A percentile compares a stretch with the other conserved stretches of the same genome.
Evolutionary conservation across 192 early-diverging fungal species (phyloP).

Genomic region (Rhizophlyctis rosea): DNA sequence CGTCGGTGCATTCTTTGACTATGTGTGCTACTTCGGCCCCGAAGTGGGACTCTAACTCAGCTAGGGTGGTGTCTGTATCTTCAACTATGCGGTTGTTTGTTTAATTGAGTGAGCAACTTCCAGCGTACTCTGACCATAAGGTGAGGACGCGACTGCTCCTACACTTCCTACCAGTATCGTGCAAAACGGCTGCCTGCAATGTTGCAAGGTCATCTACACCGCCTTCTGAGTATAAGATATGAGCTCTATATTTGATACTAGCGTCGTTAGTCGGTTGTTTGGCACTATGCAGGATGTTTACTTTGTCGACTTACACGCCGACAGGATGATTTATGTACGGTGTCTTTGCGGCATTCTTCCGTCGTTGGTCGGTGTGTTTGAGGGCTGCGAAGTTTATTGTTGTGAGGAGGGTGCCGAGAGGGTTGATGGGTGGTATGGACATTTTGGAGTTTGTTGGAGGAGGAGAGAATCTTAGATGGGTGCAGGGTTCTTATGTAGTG

Average conservation of each 20-base stretch:
- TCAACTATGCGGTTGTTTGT: too few relatives aligned
- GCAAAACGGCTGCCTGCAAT: conserved; percentile 57
- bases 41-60: conserved; percentile 52
- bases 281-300: too few relatives aligned
- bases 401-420: conserved; percentile 23
- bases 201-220: conserved; percentile 43
- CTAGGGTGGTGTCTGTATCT: conserved; percentile 60
- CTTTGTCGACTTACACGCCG: conserved; percentile 39
- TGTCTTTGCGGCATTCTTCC: conserved; percentile 50
- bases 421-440: too few relatives aligned
- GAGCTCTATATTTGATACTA: conserved; percentile 6
- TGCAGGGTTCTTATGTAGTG: too few relatives aligned
- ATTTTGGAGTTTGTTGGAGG: too few relatives aligned
- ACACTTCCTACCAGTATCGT: conserved; percentile 47
- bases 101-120: neutral
- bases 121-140: neutral
- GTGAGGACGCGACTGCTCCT: neutral
- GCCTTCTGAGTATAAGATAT: conserved; percentile 46
- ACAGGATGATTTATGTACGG: conserved; percentile 68
- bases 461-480: too few relatives aligned
- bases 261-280: neutral
- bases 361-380: conserved; percentile 51
- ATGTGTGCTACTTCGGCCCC: conserved; percentile 43
- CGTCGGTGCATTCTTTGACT: conserved; percentile 62
- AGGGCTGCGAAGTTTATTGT: conserved; percentile 48